These are phyloP conservation scores for Echinosophora koreensis DNA, from an alignment of 306 rosid species.

Conservation along the genomic window DNA sequence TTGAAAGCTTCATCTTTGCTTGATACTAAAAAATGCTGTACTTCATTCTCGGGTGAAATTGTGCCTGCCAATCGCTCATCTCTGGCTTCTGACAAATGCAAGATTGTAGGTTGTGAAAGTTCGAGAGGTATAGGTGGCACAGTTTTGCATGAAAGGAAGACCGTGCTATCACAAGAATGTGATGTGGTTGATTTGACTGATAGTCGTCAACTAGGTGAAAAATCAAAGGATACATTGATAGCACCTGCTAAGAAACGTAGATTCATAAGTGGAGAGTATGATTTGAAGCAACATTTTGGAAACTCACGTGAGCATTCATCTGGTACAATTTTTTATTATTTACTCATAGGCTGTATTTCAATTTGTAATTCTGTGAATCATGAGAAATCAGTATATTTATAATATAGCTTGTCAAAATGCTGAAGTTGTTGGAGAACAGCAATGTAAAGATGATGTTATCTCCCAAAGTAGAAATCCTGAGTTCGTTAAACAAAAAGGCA, in stretches of 20 bases:
- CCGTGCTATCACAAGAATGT: constrained; percentile 50
- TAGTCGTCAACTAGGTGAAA: constrained; percentile 53
- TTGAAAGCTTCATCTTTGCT: constrained; percentile 50
- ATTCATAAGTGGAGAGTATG: constrained; percentile 61
- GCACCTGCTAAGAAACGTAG: constrained; percentile 73
- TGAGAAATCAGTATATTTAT: constrained; percentile 52
- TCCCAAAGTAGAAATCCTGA: constrained; percentile 49
- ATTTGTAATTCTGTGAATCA: constrained; percentile 46
- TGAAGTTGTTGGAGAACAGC: constrained; percentile 52
- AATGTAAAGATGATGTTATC: constrained; percentile 48
- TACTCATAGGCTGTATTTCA: constrained; percentile 40
- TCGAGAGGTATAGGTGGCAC: constrained; percentile 49
- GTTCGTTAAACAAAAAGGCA: constrained; percentile 48
- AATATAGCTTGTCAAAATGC: constrained; percentile 54
- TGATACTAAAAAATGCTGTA: constrained; percentile 48
- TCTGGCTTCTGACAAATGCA: constrained; percentile 60
- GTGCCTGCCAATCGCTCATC: constrained; percentile 90
- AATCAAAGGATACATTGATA: constrained; percentile 47
- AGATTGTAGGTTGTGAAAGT: constrained; percentile 49
- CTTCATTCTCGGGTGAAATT: constrained; percentile 59
- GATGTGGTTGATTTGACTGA: constrained; percentile 55
- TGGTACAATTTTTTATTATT: constrained; percentile 43
- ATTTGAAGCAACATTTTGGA: constrained; percentile 49
- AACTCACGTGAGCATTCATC: constrained; percentile 52
- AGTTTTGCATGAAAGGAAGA: constrained; percentile 53